These are phyloP conservation scores for Ophiognomonia clavigignenti-juglandacearum DNA, from an alignment of 2,329 filamentous ascomycete species.

Conservation along the genomic window DNA sequence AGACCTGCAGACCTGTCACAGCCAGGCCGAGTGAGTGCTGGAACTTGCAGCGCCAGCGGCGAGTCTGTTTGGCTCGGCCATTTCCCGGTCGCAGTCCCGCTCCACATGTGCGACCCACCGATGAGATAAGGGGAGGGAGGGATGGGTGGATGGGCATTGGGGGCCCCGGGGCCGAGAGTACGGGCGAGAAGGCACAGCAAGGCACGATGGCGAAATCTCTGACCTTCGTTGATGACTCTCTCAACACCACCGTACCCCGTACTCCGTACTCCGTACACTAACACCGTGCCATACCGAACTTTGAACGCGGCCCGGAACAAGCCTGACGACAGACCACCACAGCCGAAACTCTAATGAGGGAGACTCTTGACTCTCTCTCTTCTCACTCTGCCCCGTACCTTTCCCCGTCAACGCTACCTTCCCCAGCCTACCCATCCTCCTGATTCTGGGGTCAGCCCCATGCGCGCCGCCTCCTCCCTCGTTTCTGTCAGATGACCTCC, in stretches of 20 bases:
- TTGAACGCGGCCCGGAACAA: slow-evolving; percentile 6
- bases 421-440: slow-evolving; percentile 10
- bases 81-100: slow-evolving; percentile 2
- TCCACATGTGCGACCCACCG: slow-evolving; percentile 5
- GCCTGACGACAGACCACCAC: slow-evolving; percentile 12
- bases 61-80: slow-evolving; percentile 6
- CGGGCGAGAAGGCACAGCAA: no score
- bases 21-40: not conserved
- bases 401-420: not conserved
- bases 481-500: not conserved
- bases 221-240: slow-evolving; percentile 3
- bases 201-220: slow-evolving; percentile 8
- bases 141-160: no score
- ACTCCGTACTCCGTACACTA: no score
- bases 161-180: no score
- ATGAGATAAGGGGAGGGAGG: slow-evolving; percentile 15
- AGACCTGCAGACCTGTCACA: no score
- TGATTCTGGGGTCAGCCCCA: slow-evolving; percentile 10
- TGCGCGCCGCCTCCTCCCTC: slow-evolving; percentile 1
- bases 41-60: not conserved
- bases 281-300: no score
- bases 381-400: slow-evolving; percentile 1
- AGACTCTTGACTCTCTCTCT: no score
- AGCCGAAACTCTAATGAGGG: slow-evolving; percentile 5
- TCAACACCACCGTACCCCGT: slow-evolving; percentile 2